These are phyloP conservation scores for Backusella mclennaniae DNA, from an alignment of 192 early-diverging fungal species.

Conservation along the genomic window DNA sequence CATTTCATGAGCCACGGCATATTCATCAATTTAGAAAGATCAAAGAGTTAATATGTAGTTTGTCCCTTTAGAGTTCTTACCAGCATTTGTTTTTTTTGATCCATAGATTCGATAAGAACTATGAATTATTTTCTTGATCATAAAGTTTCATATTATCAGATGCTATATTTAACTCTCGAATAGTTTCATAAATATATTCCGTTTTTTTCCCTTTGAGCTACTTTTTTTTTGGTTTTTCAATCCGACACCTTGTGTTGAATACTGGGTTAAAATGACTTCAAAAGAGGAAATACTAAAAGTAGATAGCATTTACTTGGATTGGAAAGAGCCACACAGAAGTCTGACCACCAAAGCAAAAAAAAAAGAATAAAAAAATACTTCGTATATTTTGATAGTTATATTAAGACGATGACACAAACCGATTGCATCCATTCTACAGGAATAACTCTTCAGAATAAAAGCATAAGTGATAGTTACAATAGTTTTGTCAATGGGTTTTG, in stretches of 20 bases:
- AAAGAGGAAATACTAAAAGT: not conserved
- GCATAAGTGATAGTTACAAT: no score
- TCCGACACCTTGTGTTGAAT: not conserved
- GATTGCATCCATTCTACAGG: no score
- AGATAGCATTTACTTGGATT: not conserved
- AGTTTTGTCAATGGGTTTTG: no score
- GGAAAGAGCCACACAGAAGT: no score
- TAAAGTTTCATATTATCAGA: not conserved
- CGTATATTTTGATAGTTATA: no score
- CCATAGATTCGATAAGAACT: not conserved
- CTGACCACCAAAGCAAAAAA: no score
- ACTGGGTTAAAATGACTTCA: not conserved
- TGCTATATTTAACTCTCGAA: not conserved
- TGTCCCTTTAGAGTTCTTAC: not conserved
- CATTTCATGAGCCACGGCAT: not conserved
- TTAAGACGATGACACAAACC: no score
- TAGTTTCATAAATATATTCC: not conserved
- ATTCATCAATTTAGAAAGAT: not conserved
- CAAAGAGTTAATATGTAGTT: not conserved
- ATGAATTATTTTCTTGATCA: not conserved
- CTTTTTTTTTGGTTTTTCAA: not conserved
- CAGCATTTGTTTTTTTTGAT: not conserved
- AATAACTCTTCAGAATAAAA: no score
- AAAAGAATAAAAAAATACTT: no score
- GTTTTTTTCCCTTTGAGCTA: not conserved